Base-by-base conservation (phyloP, 257 asterid genomes). In the Avicennia marina region DNA sequence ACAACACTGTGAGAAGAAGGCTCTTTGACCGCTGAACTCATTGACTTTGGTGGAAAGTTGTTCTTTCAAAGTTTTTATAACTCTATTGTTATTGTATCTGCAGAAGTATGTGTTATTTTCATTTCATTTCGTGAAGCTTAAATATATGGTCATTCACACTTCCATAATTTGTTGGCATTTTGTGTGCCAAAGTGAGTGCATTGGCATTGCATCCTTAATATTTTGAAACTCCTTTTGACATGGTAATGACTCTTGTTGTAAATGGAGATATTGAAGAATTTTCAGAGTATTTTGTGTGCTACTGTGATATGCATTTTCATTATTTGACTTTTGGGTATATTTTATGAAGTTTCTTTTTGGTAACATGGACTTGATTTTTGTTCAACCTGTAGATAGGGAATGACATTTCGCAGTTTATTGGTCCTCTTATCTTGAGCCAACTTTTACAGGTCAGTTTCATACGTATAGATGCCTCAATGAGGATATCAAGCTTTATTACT, bases 341-440 rank as follows among this genome's bases (percentile, higher is more conserved):
- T 62, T 27, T 38, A 46, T 52, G 55, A 39, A 50, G 34, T 56
- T 50, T 49, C 55, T 40, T 56, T 40, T 43, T 52, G 65, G 11
- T 66, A 61, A 70, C 70, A 50, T 66, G 65, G 29, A 18, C 44
- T 3, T 62, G 39, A 20, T 72, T 67, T 27, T 72, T 71, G 57
- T 64, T 57, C 45, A 43, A 49, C 63, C 31, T 86, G 86, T 79
- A 91, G 98, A 81, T 91, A 36, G 78, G 86, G 51, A 91, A 88
- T 68, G 98, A 88, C 40, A 49, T 64, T 42, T 82, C 97, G 15
- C 97, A 89, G 77, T 93, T 93, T 69, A 61, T 88, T 53, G 98
- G 98, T 46, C 97, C 98, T 40, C 74, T 93, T 65, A 63, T 93
- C 68, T 65, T 89, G 79, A 93, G 72, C 69, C 80, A 58, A 45